Conservation (phyloP, 495 filamentous ascomycete species). For the Cenococcum geophilum region DNA sequence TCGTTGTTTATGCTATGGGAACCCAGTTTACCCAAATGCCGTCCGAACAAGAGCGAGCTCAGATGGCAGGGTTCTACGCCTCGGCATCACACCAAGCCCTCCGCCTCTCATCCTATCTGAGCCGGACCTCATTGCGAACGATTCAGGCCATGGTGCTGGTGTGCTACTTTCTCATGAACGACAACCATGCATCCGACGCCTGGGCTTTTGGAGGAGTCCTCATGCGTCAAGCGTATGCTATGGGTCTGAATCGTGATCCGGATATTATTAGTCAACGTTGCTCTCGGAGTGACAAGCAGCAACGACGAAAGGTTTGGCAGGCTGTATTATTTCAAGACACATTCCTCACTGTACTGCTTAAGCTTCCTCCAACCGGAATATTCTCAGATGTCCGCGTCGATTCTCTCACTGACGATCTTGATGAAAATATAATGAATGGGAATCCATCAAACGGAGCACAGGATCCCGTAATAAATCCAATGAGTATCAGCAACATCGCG, state of each 20-base stretch:
- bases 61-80: conserved; percentile 70
- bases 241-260: conserved; percentile 69
- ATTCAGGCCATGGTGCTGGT: conserved; percentile 70
- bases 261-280: conserved; percentile 58
- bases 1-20: conserved; percentile 64
- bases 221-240: conserved; percentile 65
- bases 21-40: conserved; percentile 63
- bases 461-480: conserved; percentile 32
- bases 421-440: conserved; percentile 38
- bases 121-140: conserved; percentile 56
- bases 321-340: conserved; percentile 70
- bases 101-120: conserved; percentile 61
- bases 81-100: conserved; percentile 66
- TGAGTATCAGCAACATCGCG: conserved; percentile 40
- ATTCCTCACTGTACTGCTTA: conserved; percentile 67
- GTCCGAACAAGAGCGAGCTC: conserved; percentile 50
- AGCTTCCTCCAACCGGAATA: conserved; percentile 62
- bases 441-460: conserved; percentile 14
- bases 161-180: conserved; percentile 71
- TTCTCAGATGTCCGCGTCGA: conserved; percentile 66
- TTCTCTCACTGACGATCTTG: conserved; percentile 46
- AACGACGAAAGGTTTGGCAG: conserved; percentile 67
- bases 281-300: conserved; percentile 57
- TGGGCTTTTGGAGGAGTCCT: conserved; percentile 69
- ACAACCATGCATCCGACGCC: conserved; percentile 67